These are phyloP conservation scores for Coriolopsis trogii DNA, from an alignment of 1,284 basidiomycete species.

Conservation along the genomic window DNA sequence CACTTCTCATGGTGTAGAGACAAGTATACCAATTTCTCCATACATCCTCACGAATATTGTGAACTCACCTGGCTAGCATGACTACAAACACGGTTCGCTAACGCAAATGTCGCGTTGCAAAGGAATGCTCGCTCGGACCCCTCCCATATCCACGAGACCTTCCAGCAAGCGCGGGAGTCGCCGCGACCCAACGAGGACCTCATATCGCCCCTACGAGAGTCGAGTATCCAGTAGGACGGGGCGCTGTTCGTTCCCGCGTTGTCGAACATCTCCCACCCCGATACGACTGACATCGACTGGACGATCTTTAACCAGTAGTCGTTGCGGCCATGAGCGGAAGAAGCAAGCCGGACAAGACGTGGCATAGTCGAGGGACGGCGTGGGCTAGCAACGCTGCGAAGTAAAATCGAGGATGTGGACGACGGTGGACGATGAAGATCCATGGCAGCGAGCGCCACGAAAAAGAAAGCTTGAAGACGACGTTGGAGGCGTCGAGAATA, in stretches of 20 bases:
- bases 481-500: too few relatives aligned
- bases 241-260: conserved; percentile 52
- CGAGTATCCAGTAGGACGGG: conserved; percentile 41
- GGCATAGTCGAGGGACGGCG: conserved; percentile 37
- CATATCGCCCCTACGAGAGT: conserved; percentile 47
- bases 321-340: conserved; percentile 48
- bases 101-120: conserved; percentile 42
- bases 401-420: too few relatives aligned
- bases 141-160: conserved; percentile 44
- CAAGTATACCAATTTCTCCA: conserved; percentile 48
- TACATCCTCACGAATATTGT: conserved; percentile 47
- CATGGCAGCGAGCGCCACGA: too few relatives aligned
- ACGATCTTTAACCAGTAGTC: conserved; percentile 57
- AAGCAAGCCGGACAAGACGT: conserved; percentile 47
- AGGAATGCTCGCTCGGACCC: conserved; percentile 45
- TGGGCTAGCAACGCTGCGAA: too few relatives aligned
- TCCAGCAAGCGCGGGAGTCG: conserved; percentile 50
- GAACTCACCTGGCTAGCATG: conserved; percentile 51
- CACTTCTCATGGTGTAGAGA: conserved; percentile 58
- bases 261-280: conserved; percentile 62
- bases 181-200: conserved; percentile 47
- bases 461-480: too few relatives aligned
- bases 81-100: conserved; percentile 49
- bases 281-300: conserved; percentile 55
- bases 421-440: too few relatives aligned